phyloP scores from a whole-genome alignment of 495 filamentous ascomycete species.

The Aspergillus steynii region DNA sequence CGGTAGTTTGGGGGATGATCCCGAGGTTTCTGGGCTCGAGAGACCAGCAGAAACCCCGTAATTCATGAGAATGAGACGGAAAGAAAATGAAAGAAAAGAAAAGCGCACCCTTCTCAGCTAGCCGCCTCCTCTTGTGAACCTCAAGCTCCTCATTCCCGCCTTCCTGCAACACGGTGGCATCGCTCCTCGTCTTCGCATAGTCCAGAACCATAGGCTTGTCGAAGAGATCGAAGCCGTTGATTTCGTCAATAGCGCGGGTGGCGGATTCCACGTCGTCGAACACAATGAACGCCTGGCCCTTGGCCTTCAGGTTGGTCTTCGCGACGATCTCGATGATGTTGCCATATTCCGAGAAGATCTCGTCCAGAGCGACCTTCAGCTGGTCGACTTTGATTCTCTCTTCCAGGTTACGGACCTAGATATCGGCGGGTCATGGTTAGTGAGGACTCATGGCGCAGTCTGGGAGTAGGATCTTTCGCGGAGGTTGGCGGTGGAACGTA shows the following conservation, averaged over 20 bases:
- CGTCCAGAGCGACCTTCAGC: constrained; percentile 69
- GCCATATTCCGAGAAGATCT: constrained; percentile 90
- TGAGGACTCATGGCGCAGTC: constrained; percentile 13
- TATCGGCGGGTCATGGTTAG: constrained; percentile 16
- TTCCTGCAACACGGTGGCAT: constrained; percentile 76
- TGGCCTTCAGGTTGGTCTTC: constrained; percentile 87
- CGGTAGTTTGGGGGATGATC: neutral
- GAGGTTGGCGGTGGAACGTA: constrained; percentile 31
- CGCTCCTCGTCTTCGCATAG: constrained; percentile 81
- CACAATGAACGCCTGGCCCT: constrained; percentile 96
- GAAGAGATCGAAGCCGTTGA: constrained; percentile 93
- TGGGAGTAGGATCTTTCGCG: neutral
- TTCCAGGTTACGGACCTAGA: constrained; percentile 84
- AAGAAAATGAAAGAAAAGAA: neutral
- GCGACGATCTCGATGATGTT: constrained; percentile 88
- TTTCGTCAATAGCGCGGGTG: constrained; percentile 76
- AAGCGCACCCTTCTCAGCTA: constrained; percentile 85
- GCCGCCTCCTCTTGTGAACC: constrained; percentile 76
- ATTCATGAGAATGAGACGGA: constrained; percentile 1
- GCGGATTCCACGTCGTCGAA: constrained; percentile 80
- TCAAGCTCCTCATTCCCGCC: constrained; percentile 83
- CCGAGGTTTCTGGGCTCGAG: no score
- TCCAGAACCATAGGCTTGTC: constrained; percentile 89
- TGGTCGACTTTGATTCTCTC: constrained; percentile 84
- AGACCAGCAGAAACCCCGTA: no score